Conservation (phyloP, 495 filamentous ascomycete genomes). For the Pseudotulostoma volvatum region DNA sequence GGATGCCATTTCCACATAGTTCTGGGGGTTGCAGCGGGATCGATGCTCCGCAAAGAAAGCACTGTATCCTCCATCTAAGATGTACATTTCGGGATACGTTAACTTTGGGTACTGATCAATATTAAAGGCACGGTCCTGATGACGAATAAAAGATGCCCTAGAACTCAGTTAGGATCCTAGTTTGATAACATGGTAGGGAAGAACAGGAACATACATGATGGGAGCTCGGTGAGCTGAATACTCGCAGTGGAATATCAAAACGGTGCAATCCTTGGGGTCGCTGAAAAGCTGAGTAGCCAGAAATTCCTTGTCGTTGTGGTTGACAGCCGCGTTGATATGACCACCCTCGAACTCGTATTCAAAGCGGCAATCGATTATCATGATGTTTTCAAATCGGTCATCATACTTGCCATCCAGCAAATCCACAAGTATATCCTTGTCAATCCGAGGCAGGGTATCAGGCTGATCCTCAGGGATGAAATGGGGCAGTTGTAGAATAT, state of each 20-base stretch:
- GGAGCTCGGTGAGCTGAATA: slow-evolving; percentile 97
- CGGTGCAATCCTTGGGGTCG: slow-evolving; percentile 46
- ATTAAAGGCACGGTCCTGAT: slow-evolving; percentile 72
- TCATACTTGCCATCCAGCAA: slow-evolving; percentile 78
- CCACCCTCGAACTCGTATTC: slow-evolving; percentile 98
- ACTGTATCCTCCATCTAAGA: slow-evolving; percentile 92
- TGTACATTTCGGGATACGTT: slow-evolving; percentile 89
- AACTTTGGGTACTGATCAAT: slow-evolving; percentile 69
- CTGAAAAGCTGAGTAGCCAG: slow-evolving; percentile 65
- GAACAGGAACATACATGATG: slow-evolving; percentile 42
- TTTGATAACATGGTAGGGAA: no score
- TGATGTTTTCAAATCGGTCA: slow-evolving; percentile 52
- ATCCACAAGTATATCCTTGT: slow-evolving; percentile 57
- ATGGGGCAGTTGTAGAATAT: slow-evolving; percentile 63
- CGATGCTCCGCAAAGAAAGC: slow-evolving; percentile 70
- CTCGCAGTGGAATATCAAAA: slow-evolving; percentile 92
- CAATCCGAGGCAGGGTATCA: slow-evolving; percentile 76
- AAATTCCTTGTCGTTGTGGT: slow-evolving; percentile 88
- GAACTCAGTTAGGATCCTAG: no score
- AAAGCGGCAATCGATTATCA: slow-evolving; percentile 92
- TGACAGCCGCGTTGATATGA: slow-evolving; percentile 82
- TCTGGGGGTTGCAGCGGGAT: slow-evolving; percentile 71
- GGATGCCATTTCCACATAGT: slow-evolving; percentile 89
- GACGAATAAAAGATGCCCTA: slow-evolving; percentile 44
- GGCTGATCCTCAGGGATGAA: slow-evolving; percentile 67